Conservation (phyloP, 345 rosid genomes). For the Aethionema arabicum region DNA sequence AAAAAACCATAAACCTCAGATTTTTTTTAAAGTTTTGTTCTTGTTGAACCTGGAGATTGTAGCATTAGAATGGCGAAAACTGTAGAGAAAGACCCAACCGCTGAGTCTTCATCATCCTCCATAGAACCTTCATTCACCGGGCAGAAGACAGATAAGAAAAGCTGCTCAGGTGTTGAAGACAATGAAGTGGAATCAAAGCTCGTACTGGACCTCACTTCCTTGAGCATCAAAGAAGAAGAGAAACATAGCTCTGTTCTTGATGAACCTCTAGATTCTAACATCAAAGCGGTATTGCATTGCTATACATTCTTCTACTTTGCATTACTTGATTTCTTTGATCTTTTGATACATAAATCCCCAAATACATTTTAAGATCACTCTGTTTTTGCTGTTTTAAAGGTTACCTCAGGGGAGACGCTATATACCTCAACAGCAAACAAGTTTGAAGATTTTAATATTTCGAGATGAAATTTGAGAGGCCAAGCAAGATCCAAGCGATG, state of each 20-base stretch:
- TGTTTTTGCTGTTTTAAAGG: conserved; percentile 38
- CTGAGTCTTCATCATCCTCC: conserved; percentile 29
- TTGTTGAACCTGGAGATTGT: no score
- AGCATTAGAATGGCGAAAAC: conserved; percentile 39
- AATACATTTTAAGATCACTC: not conserved
- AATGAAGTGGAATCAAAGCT: conserved; percentile 42
- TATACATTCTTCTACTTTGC: conserved; percentile 6
- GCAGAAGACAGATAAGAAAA: conserved; percentile 32
- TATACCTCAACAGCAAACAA: conserved; percentile 73
- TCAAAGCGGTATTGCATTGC: conserved; percentile 55
- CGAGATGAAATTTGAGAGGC: conserved; percentile 89
- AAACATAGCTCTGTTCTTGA: conserved; percentile 58
- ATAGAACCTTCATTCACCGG: not conserved
- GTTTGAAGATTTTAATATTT: conserved; percentile 88
- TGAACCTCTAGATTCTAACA: conserved; percentile 80
- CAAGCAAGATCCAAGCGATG: conserved; percentile 92
- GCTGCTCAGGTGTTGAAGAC: conserved; percentile 70
- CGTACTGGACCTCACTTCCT: conserved; percentile 41
- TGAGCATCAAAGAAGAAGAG: conserved; percentile 55
- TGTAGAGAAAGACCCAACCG: conserved; percentile 30
- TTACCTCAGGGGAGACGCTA: conserved; percentile 73
- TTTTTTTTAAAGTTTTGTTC: no score
- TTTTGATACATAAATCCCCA: conserved; percentile 7
- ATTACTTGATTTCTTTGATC: not conserved
- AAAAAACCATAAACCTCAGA: no score